Base-by-base conservation (phyloP, 177 flowering plant genomes). In the Vitis hybrid region DNA sequence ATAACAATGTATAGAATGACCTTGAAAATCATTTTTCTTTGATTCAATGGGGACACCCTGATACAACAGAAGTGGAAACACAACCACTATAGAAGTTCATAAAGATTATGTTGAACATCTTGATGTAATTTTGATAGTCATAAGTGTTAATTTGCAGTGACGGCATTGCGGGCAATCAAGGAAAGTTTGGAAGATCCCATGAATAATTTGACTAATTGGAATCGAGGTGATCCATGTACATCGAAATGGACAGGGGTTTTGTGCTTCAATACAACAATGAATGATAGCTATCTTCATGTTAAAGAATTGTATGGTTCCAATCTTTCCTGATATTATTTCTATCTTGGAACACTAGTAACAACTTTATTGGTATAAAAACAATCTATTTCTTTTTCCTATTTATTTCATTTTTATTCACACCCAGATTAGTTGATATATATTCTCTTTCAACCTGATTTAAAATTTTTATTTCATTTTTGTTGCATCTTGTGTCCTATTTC, bases 211-310 rank as follows among this genome's bases (percentile, higher is more conserved):
- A 72, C 67, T 27, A 78, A 74, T 30, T 90, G 94, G 94, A 73
- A 69, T 21, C 51, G 56, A 6, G 90, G 92, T 55, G 94, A 90
- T 75, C 94, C 94, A 14, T 90, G 94, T 67, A 72, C 79, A 19
- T 72, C 89, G 13, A 82, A 86, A 27, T 90, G 94, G 94, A 90
- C 85, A 0, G 92, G 92, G 55, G 82, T 90, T 71, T 30, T 81
- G 52, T 90, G 94, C 84, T 82, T 13, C 76, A 81, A 90, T 70
- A 19, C 24, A 6, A 73, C 86, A 11, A 10, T 67, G 59, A 67
- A 65, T 11, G 92, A 90, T 76, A 85, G 82, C 59, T 83, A 85
- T 75, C 81, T 85, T 18, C 94, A 90, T 79, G 87, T 90, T 56
- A 1, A 18, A 58, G 84, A 86, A 72, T 68, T 90, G 94, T 90